Base-by-base conservation (phyloP, 176 grass and related monocot species). In the Carex kokanica region DNA sequence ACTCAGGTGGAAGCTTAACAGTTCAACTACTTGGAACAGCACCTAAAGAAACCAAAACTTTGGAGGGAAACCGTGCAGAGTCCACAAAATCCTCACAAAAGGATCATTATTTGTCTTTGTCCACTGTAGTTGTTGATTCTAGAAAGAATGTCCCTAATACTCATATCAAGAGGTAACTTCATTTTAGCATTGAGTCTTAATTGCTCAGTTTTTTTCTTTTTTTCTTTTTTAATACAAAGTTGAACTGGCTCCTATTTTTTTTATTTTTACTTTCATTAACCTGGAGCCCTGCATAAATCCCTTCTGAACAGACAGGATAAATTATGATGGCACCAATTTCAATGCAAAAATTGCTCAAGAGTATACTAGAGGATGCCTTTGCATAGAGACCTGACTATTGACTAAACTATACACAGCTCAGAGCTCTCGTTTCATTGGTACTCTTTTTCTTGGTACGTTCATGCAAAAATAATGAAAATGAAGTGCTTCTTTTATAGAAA, bases 1-100 rank as follows among this genome's bases (percentile, higher is more conserved):
- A 38, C 40, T 82, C 60, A 94, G 95, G 90, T 94, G 87, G 95
- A 49, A 95, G 89, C 89, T 88, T 98, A 77, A 86, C 89, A 13
- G 89, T 93, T 41, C 95, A 98, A 78, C 75, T 98, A 67, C 90
- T 98, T 23, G 89, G 90, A 32, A 89, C 89, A 77, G 79, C 77
- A 64, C 82, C 86, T 81, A 86, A 86, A 74, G 85, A 91, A 31
- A 86, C 84, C 12, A 88, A 88, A 78, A 88, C 85, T 64, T 57
- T 74, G 41, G 27, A 90, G 32, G n/a, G 21, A 2, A 64, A 1
- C 64, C 78, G 24, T 38, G 29, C 29, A 18, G 78, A 79, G 49
- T 34, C 59, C 82, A 64, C 80, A 14, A 81, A 88, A 85, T 77
- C 86, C 0, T 54, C 88, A 81, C 18, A 82, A 62, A 86, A 95